phyloP scores from a whole-genome alignment of 805 yeast species.

The Candida ipomoeae region DNA sequence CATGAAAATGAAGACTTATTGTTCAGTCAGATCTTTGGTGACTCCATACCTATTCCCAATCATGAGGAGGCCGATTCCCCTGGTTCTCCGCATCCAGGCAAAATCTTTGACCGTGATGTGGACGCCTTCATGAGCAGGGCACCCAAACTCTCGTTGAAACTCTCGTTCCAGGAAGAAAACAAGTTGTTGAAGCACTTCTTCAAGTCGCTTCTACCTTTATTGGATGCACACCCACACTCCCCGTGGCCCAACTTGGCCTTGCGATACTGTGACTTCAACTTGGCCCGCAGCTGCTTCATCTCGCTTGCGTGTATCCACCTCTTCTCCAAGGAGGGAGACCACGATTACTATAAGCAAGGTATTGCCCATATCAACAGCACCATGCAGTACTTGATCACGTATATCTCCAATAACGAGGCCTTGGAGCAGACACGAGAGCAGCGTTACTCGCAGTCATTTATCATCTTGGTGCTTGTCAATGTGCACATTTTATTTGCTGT shows the following conservation, averaged over 20 bases:
- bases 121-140: constrained; percentile 3
- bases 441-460: constrained; percentile 24
- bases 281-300: constrained; percentile 55
- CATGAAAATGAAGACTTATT: constrained; percentile 7
- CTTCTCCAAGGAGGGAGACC: constrained; percentile 47
- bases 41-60: neutral
- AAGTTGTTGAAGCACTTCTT: constrained; percentile 55
- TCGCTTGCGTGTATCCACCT: constrained; percentile 54
- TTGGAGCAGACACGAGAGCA: constrained; percentile 6
- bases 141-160: constrained; percentile 10
- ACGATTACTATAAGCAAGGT: constrained; percentile 49
- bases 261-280: constrained; percentile 53
- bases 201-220: constrained; percentile 46
- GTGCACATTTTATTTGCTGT: constrained; percentile 53
- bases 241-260: constrained; percentile 61
- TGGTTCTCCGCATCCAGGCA: neutral
- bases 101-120: constrained; percentile 11
- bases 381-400: constrained; percentile 50
- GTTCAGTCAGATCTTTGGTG: constrained; percentile 12
- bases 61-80: neutral
- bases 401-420: constrained; percentile 22
- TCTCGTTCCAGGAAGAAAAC: constrained; percentile 47
- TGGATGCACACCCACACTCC: constrained; percentile 57
- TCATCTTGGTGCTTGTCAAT: constrained; percentile 48
- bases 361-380: constrained; percentile 52